phyloP scores from a whole-genome alignment of 768 basidiomycete species.

The Lactarius tabidus region DNA sequence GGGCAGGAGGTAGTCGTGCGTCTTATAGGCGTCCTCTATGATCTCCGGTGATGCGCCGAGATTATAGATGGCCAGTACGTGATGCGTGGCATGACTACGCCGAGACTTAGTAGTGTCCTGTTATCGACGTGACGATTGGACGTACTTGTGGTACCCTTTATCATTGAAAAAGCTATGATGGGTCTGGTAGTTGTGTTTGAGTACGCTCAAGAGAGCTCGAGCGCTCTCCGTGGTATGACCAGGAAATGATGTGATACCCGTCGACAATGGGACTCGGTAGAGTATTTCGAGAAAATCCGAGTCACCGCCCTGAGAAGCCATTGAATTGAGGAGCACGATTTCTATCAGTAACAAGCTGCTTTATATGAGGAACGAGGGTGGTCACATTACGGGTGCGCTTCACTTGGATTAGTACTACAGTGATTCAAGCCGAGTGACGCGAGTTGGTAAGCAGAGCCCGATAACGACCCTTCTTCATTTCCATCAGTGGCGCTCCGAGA shows the following conservation, averaged over 20 bases:
- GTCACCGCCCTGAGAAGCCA: slow-evolving; percentile 4
- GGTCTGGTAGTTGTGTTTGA: slow-evolving; percentile 50
- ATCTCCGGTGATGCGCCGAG: slow-evolving; percentile 49
- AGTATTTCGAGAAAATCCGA: slow-evolving; percentile 9
- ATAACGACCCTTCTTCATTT: too few species aligned
- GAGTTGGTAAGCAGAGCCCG: neutral
- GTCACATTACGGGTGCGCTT: neutral
- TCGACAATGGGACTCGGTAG: slow-evolving; percentile 13
- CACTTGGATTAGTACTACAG: neutral
- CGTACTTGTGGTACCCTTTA: slow-evolving; percentile 34
- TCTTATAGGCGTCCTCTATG: slow-evolving; percentile 41
- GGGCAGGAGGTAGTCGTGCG: slow-evolving; percentile 39
- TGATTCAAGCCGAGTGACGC: neutral
- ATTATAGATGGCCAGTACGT: slow-evolving; percentile 53
- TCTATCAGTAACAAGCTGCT: neutral
- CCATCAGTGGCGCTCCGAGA: too few species aligned
- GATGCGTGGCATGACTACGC: slow-evolving; percentile 56
- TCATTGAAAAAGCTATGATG: slow-evolving; percentile 54
- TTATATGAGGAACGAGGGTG: neutral
- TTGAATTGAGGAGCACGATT: neutral
- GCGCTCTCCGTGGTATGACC: slow-evolving; percentile 11
- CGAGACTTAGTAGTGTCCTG: neutral
- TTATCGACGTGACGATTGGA: neutral
- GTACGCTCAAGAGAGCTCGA: slow-evolving; percentile 14
- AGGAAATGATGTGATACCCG: slow-evolving; percentile 10